Percentiles rank a stretch among this genome's conserved stretches.
phyloP scores from a whole-genome alignment of 768 basidiomycete species.

The Tubosaeta brunneosetosa region DNA sequence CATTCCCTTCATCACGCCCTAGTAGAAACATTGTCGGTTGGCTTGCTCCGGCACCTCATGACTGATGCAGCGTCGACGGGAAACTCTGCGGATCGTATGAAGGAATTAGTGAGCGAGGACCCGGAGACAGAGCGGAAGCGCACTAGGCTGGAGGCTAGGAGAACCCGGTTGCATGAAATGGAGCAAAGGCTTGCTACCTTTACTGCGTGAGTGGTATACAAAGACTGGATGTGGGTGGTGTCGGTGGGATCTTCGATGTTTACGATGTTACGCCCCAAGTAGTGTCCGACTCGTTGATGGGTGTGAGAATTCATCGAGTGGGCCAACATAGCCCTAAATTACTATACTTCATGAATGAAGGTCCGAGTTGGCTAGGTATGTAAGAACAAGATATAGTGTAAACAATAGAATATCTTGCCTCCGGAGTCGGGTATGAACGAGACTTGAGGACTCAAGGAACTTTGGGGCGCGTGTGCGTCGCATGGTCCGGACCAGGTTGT shows the following conservation, averaged over 20 bases:
- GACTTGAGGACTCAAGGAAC: too few species aligned
- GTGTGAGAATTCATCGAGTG: too few species aligned
- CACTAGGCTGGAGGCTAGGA: slow-evolving; percentile 30
- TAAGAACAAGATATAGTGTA: too few species aligned
- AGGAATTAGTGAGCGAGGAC: slow-evolving; percentile 44
- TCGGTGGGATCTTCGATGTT: not conserved
- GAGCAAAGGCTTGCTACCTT: slow-evolving; percentile 33
- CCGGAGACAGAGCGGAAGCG: slow-evolving; percentile 33
- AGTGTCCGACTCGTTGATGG: too few species aligned
- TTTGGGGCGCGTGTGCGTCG: too few species aligned
- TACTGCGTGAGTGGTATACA: slow-evolving; percentile 16
- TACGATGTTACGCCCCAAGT: not conserved
- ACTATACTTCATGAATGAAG: too few species aligned
- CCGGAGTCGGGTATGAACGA: too few species aligned
- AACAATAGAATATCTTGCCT: too few species aligned
- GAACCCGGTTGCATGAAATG: slow-evolving; percentile 38
- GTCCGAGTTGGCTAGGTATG: too few species aligned
- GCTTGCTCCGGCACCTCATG: slow-evolving; percentile 34
- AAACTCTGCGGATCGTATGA: slow-evolving; percentile 31
- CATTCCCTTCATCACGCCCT: slow-evolving; percentile 28
- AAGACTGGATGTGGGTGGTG: not conserved
- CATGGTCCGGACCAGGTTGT: too few species aligned
- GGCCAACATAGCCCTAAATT: too few species aligned
- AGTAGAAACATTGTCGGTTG: slow-evolving; percentile 30
- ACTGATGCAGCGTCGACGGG: slow-evolving; percentile 9